Conservation (phyloP, 2,329 filamentous ascomycete genomes). For the Epichloe typhina region DNA sequence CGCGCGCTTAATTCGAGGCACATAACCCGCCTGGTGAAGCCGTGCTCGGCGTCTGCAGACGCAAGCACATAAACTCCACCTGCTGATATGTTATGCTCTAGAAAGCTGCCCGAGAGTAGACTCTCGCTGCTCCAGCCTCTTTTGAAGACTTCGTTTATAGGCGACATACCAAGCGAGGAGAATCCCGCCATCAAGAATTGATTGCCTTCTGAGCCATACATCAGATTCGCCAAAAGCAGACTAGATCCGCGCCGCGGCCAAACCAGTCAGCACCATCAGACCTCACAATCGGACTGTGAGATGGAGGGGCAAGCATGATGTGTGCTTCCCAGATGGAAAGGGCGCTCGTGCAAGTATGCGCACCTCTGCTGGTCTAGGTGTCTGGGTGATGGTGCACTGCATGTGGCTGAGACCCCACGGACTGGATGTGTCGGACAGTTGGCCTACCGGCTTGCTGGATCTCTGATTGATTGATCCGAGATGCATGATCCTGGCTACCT, state of each 20-base stretch:
- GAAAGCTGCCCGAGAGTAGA: too few species aligned
- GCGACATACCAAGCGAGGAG: too few species aligned
- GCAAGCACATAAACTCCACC: neutral
- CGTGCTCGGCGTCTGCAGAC: neutral
- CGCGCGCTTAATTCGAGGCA: neutral
- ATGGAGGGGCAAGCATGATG: neutral
- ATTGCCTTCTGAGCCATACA: too few species aligned
- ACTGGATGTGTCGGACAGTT: neutral
- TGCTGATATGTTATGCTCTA: neutral
- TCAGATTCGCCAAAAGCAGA: too few species aligned
- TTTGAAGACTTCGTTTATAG: too few species aligned
- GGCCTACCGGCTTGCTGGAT: constrained; percentile 1
- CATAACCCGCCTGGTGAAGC: neutral
- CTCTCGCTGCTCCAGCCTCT: too few species aligned
- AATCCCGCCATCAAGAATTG: too few species aligned
- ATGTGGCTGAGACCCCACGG: neutral
- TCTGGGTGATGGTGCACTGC: neutral
- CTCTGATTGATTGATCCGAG: constrained; percentile 2
- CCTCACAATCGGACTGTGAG: too few species aligned
- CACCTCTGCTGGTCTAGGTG: neutral
- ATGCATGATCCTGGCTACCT: constrained; percentile 1
- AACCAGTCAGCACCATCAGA: too few species aligned
- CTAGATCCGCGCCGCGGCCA: too few species aligned
- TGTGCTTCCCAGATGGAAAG: neutral
- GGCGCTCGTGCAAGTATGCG: neutral